A percentile compares a stretch with the other conserved stretches of the same genome.
Conservation (phyloP, 2,329 filamentous ascomycete species). For the Berkeleyomyces rouxiae region DNA sequence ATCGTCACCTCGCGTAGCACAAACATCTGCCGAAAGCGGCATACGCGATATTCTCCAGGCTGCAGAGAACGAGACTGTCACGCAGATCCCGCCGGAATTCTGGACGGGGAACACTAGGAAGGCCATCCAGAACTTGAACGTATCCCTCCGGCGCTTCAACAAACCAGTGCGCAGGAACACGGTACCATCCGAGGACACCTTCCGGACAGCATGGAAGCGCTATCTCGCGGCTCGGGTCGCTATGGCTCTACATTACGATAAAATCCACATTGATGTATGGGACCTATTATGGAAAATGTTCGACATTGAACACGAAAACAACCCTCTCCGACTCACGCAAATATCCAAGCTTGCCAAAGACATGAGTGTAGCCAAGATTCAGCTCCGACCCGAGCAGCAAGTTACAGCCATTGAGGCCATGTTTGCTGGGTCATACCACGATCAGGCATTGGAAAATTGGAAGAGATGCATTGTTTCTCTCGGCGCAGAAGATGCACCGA, state of each 20-base stretch:
- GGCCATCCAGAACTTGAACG: slow-evolving; percentile 9
- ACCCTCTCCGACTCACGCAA: slow-evolving; percentile 42
- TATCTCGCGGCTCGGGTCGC: slow-evolving; percentile 31
- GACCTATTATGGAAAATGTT: slow-evolving; percentile 48
- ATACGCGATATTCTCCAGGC: slow-evolving; percentile 10
- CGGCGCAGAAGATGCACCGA: slow-evolving; percentile 26
- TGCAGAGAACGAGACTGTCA: slow-evolving; percentile 7
- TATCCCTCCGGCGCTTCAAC: slow-evolving; percentile 11
- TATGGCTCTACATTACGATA: slow-evolving; percentile 30
- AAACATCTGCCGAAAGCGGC: neutral
- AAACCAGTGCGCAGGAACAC: slow-evolving; percentile 10
- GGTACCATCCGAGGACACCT: slow-evolving; percentile 20
- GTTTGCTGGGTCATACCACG: slow-evolving; percentile 43
- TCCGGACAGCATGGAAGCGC: slow-evolving; percentile 30
- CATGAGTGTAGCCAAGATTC: slow-evolving; percentile 41
- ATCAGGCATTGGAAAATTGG: slow-evolving; percentile 47
- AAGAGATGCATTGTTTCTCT: slow-evolving; percentile 38
- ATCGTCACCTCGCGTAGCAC: slow-evolving; percentile 5
- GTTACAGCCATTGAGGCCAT: slow-evolving; percentile 53
- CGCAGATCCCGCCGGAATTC: slow-evolving; percentile 2
- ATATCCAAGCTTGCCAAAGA: slow-evolving; percentile 47
- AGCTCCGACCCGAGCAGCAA: slow-evolving; percentile 40
- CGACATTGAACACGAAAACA: slow-evolving; percentile 32
- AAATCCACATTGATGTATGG: slow-evolving; percentile 45
- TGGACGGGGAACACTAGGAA: neutral